phyloP scores from a whole-genome alignment of 1,284 basidiomycete species.

The Moniliophthora roreri region DNA sequence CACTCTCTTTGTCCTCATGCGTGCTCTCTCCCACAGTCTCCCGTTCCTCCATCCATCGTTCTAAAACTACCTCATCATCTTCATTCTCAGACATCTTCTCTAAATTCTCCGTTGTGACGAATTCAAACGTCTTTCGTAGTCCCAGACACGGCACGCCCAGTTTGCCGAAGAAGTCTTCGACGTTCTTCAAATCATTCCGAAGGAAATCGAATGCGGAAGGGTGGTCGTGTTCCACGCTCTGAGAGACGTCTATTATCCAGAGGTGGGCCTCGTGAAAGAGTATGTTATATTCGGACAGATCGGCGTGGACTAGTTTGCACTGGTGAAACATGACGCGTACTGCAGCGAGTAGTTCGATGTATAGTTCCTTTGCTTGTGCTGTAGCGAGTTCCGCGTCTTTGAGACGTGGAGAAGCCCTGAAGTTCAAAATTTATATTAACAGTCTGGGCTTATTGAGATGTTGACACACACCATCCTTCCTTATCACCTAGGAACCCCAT shows the following conservation, averaged over 20 bases:
- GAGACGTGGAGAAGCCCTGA: slow-evolving; percentile 85
- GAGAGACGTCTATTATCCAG: slow-evolving; percentile 97
- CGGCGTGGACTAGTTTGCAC: slow-evolving; percentile 96
- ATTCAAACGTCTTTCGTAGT: slow-evolving; percentile 84
- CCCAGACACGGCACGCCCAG: slow-evolving; percentile 81
- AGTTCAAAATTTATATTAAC: slow-evolving; percentile 8
- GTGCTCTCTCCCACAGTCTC: slow-evolving; percentile 12
- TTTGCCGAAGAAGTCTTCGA: slow-evolving; percentile 89
- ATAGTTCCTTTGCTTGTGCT: slow-evolving; percentile 61
- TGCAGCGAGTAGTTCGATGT: slow-evolving; percentile 79
- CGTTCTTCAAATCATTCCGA: slow-evolving; percentile 88
- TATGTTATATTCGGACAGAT: slow-evolving; percentile 98
- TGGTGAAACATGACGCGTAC: slow-evolving; percentile 86
- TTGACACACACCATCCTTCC: slow-evolving; percentile 69
- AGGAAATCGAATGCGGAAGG: slow-evolving; percentile 96
- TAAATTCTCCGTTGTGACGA: slow-evolving; percentile 68
- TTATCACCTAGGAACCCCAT: slow-evolving; percentile 91
- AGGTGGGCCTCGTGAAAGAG: slow-evolving; percentile 82
- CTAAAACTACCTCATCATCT: slow-evolving; percentile 43
- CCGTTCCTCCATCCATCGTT: slow-evolving; percentile 49
- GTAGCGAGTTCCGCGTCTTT: slow-evolving; percentile 81
- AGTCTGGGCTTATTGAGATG: not conserved
- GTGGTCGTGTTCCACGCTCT: slow-evolving; percentile 98
- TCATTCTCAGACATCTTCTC: slow-evolving; percentile 27
- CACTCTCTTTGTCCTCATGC: slow-evolving; percentile 3